Evolutionary conservation across 73 alveolate species (phyloP).

Genomic region (Durusdinium trenchii): DNA sequence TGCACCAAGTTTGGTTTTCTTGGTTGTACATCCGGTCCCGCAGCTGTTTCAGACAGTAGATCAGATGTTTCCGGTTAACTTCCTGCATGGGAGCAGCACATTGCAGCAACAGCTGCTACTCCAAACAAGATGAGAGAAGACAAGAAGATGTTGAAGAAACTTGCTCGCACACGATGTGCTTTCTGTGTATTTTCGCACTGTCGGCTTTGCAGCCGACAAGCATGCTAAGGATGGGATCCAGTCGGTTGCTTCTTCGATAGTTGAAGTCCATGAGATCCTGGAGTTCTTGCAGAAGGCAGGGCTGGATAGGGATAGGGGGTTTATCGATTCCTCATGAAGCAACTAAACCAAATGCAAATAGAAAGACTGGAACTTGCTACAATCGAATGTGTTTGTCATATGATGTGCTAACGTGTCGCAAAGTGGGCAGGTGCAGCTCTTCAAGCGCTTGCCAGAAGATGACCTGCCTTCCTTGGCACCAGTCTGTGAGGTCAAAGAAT

Average conservation of each 20-base stretch:
- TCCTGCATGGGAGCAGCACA: conserved; percentile 67
- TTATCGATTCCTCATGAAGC: background rate
- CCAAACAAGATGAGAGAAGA: background rate
- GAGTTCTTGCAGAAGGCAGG: conserved; percentile 72
- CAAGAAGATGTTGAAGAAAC: conserved; percentile 45
- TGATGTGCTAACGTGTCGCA: background rate
- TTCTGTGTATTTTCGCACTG: background rate
- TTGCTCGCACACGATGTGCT: background rate
- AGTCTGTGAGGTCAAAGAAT: conserved; percentile 46
- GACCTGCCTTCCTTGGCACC: conserved; percentile 70
- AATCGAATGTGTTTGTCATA: background rate
- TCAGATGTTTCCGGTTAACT: background rate
- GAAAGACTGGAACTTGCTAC: background rate
- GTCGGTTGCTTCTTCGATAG: conserved; percentile 63
- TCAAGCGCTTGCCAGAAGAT: conserved; percentile 67
- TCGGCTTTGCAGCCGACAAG: background rate
- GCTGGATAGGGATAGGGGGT: background rate
- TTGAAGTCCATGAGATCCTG: conserved; percentile 42
- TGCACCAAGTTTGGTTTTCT: too few relatives aligned
- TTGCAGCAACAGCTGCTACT: conserved; percentile 50
- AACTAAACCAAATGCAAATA: background rate
- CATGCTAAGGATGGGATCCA: conserved; percentile 45
- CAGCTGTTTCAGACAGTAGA: conserved; percentile 3
- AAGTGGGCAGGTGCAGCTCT: conserved; percentile 73
- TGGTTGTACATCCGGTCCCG: too few relatives aligned